These are phyloP conservation scores for Ascochyta viciae-villosae DNA, from an alignment of 2,329 filamentous ascomycete species.

Conservation along the genomic window DNA sequence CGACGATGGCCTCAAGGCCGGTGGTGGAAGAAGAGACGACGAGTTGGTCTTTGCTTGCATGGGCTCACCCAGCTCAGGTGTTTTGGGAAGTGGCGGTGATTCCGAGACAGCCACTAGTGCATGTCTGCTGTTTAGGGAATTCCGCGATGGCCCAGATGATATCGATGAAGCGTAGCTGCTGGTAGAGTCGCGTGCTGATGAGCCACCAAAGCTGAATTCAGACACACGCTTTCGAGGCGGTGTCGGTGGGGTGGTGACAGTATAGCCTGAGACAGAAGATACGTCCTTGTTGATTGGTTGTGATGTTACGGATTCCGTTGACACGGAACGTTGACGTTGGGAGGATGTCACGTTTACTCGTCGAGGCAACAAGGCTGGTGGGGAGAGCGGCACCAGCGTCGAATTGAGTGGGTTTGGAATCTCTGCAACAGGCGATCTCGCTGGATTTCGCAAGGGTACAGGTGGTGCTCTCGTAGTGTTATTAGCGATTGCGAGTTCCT, in stretches of 20 bases:
- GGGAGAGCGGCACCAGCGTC: neutral
- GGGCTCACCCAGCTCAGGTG: conserved; percentile 26
- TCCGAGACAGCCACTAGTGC: conserved; percentile 22
- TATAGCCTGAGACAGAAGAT: neutral
- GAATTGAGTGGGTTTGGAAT: conserved; percentile 1
- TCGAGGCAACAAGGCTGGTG: conserved; percentile 2
- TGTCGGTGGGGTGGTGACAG: neutral
- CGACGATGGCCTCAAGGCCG: conserved; percentile 29
- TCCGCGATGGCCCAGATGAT: conserved; percentile 53
- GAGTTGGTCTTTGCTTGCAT: conserved; percentile 16
- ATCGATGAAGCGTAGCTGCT: conserved; percentile 85
- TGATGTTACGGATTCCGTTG: neutral
- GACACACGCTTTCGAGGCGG: conserved; percentile 31
- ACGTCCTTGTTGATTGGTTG: neutral
- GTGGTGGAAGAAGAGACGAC: conserved; percentile 32
- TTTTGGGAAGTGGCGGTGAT: conserved; percentile 18
- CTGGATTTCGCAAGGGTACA: conserved; percentile 22
- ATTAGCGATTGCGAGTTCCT: conserved; percentile 31
- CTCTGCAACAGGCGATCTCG: conserved; percentile 27
- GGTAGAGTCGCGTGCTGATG: conserved; percentile 83
- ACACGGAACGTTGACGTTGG: neutral
- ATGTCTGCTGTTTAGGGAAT: conserved; percentile 20
- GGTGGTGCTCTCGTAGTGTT: conserved; percentile 16
- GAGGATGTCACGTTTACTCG: neutral
- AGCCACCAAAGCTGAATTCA: conserved; percentile 59